A percentile compares a stretch with the other conserved stretches of the same genome.
phyloP scores from a whole-genome alignment of 2,329 filamentous ascomycete species.

The Cladorrhinum sp. region DNA sequence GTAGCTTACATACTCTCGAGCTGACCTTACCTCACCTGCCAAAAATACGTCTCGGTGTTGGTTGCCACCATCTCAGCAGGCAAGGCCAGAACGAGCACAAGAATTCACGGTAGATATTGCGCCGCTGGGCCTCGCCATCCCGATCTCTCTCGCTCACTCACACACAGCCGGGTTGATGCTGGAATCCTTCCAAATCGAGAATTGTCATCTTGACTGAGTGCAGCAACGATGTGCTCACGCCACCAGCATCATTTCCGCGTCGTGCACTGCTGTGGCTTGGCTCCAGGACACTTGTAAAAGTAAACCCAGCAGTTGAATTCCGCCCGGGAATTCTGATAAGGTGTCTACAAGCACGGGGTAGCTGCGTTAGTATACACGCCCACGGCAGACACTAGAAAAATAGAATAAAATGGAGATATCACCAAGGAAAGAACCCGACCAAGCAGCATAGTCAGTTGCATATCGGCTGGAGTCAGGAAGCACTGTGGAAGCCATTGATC shows the following conservation, averaged over 20 bases:
- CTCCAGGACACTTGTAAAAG: not conserved
- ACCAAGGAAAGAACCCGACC: not conserved
- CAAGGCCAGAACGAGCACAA: slow-evolving; percentile 7
- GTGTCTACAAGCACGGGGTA: not conserved
- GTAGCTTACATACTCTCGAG: no score
- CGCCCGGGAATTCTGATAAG: not conserved
- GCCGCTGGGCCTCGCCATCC: slow-evolving; percentile 10
- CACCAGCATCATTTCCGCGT: slow-evolving; percentile 9
- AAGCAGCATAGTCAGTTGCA: no score
- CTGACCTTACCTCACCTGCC: slow-evolving; percentile 9
- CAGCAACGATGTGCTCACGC: slow-evolving; percentile 1
- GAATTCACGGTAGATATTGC: not conserved
- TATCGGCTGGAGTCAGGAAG: slow-evolving; percentile 4
- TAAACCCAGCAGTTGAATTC: not conserved
- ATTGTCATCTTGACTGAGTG: not conserved
- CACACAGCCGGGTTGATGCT: slow-evolving; percentile 5
- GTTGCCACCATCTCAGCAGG: slow-evolving; percentile 13
- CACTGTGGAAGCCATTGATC: not conserved
- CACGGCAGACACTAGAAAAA: not conserved
- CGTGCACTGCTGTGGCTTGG: slow-evolving; percentile 8
- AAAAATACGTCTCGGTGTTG: slow-evolving; percentile 6
- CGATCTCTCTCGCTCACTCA: not conserved
- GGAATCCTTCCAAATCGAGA: slow-evolving; percentile 3
- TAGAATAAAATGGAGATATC: not conserved
- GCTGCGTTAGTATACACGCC: not conserved